Evolutionary conservation across 495 filamentous ascomycete genomes (phyloP).

Genomic region (Tuber aestivum): DNA sequence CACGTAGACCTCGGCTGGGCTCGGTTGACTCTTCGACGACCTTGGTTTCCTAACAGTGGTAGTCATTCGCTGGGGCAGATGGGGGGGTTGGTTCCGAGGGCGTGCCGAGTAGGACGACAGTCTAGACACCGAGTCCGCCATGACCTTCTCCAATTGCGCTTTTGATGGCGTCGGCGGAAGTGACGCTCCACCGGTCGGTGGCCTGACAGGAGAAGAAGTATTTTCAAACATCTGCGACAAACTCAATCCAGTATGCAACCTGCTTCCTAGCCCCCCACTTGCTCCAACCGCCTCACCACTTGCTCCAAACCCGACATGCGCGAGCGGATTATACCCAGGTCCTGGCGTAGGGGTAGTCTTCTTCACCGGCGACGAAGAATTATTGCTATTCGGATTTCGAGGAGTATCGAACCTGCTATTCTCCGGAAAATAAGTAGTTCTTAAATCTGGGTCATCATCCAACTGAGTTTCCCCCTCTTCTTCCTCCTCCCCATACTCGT

Average conservation of each 20-base stretch:
- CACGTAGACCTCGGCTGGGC: conserved; percentile 7
- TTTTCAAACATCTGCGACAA: conserved; percentile 30
- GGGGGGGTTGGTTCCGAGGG: not conserved
- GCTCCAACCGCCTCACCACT: not conserved
- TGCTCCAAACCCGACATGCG: conserved; percentile 6
- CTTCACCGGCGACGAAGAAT: conserved; percentile 3
- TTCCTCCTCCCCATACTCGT: not conserved
- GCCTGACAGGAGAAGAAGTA: conserved; percentile 24
- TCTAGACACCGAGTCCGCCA: conserved; percentile 17
- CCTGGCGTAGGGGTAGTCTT: not conserved
- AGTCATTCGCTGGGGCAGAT: not conserved
- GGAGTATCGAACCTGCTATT: conserved; percentile 17
- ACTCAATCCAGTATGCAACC: conserved; percentile 7
- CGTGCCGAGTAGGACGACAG: not conserved
- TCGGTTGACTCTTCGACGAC: conserved; percentile 12
- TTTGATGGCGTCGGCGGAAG: conserved; percentile 27
- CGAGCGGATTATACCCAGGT: conserved; percentile 23
- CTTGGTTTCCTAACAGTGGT: not conserved
- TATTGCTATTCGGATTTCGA: not conserved
- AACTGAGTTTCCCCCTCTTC: not conserved
- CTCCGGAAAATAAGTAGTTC: conserved; percentile 21
- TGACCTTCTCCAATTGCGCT: conserved; percentile 19
- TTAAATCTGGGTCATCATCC: not conserved
- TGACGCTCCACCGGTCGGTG: conserved; percentile 11
- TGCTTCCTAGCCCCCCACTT: not conserved